Evolutionary conservation across 352 stramenopile species (phyloP).

Genomic region (Pythium sp.): DNA sequence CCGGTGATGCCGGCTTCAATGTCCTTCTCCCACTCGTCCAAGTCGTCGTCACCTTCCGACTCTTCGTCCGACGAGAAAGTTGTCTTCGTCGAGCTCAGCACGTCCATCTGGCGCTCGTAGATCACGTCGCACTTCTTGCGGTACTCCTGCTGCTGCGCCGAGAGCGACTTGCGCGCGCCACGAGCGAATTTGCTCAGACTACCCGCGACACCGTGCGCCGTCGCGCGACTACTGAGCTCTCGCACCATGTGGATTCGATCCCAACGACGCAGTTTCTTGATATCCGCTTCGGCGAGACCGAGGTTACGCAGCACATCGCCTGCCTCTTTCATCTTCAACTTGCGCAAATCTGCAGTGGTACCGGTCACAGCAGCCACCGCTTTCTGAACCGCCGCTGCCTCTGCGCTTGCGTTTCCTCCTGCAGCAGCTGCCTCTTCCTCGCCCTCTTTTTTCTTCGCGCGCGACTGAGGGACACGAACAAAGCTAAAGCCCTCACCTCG

Average conservation of each 20-base stretch:
- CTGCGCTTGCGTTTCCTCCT: slow-evolving; percentile 35
- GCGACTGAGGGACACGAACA: slow-evolving; percentile 69
- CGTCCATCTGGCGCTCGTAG: slow-evolving; percentile 83
- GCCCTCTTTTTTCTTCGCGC: slow-evolving; percentile 80
- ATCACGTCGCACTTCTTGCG: slow-evolving; percentile 83
- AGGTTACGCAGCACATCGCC: slow-evolving; percentile 79
- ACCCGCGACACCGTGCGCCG: slow-evolving; percentile 63
- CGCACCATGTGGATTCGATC: slow-evolving; percentile 82
- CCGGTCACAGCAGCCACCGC: slow-evolving; percentile 75
- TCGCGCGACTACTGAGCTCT: slow-evolving; percentile 72
- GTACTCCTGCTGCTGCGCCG: slow-evolving; percentile 82
- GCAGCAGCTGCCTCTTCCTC: slow-evolving; percentile 48
- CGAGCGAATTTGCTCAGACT: slow-evolving; percentile 80
- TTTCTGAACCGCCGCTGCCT: slow-evolving; percentile 70
- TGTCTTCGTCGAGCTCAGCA: slow-evolving; percentile 53
- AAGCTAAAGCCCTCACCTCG: slow-evolving; percentile 86
- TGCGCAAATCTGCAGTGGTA: slow-evolving; percentile 81
- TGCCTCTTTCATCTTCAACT: slow-evolving; percentile 86
- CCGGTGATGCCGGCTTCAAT: slow-evolving; percentile 75
- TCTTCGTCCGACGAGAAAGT: slow-evolving; percentile 79
- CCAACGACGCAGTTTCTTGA: slow-evolving; percentile 80
- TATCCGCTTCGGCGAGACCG: slow-evolving; percentile 72
- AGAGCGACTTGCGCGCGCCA: slow-evolving; percentile 75
- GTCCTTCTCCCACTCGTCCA: slow-evolving; percentile 72
- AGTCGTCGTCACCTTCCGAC: slow-evolving; percentile 62